Conservation (phyloP, 768 basidiomycete genomes). For the Hypsizygus marmoreus region DNA sequence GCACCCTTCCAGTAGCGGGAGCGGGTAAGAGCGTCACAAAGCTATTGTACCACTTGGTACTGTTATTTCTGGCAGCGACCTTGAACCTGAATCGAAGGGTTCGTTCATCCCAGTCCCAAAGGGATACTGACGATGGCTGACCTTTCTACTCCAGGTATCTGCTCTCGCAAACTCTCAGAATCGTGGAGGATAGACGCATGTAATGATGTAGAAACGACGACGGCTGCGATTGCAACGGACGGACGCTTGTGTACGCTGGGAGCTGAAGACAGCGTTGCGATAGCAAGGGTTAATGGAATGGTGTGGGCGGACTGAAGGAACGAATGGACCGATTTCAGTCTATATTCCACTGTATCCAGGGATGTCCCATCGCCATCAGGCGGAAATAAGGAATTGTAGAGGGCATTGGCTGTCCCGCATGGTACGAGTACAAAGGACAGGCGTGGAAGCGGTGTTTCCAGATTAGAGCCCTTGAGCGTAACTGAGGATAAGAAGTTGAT, state of each 20-base stretch:
- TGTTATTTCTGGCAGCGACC: slow-evolving; percentile 78
- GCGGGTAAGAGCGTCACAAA: slow-evolving; percentile 57
- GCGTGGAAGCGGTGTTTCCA: slow-evolving; percentile 17
- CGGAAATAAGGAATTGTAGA: slow-evolving; percentile 79
- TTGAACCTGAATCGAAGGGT: slow-evolving; percentile 60
- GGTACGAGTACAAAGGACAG: slow-evolving; percentile 62
- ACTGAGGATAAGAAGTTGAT: slow-evolving; percentile 56
- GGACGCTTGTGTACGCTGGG: slow-evolving; percentile 24
- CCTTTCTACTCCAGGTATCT: slow-evolving; percentile 73
- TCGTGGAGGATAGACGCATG: slow-evolving; percentile 85
- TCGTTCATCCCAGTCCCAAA: not conserved
- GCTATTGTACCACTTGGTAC: slow-evolving; percentile 69
- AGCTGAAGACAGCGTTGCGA: slow-evolving; percentile 44
- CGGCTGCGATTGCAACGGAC: slow-evolving; percentile 51
- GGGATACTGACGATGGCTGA: slow-evolving; percentile 12
- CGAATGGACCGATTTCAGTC: slow-evolving; percentile 56
- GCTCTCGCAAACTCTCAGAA: slow-evolving; percentile 72
- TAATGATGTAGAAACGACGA: slow-evolving; percentile 84
- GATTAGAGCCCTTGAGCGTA: slow-evolving; percentile 19
- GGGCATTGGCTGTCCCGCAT: slow-evolving; percentile 91
- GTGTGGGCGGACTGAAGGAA: slow-evolving; percentile 41
- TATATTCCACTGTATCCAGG: slow-evolving; percentile 34
- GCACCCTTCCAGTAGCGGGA: slow-evolving; percentile 39
- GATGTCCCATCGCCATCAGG: slow-evolving; percentile 29
- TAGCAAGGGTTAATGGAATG: slow-evolving; percentile 54